phyloP scores from a whole-genome alignment of 2,329 filamentous ascomycete genomes.

The Stemphylium lycopersici region DNA sequence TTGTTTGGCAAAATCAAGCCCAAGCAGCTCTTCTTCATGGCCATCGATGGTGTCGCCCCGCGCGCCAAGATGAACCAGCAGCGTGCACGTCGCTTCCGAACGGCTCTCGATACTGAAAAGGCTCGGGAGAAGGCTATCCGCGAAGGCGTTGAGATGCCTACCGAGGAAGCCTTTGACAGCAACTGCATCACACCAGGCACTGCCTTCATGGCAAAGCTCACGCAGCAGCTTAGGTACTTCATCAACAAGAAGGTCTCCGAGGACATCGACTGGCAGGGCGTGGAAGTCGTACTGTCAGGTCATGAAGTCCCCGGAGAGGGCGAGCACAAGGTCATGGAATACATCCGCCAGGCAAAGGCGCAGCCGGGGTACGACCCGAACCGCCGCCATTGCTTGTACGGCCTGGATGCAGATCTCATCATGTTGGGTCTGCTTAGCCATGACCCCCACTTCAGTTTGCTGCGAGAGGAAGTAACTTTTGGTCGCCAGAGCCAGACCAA shows the following conservation, averaged over 20 bases:
- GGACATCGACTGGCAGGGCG: slow-evolving; percentile 95
- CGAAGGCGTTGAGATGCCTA: slow-evolving; percentile 90
- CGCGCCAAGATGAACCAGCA: slow-evolving; percentile 99
- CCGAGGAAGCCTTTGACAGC: slow-evolving; percentile 95
- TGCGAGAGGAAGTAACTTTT: slow-evolving; percentile 98
- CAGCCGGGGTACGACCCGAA: slow-evolving; percentile 93
- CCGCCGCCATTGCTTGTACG: slow-evolving; percentile 94
- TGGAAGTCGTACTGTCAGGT: slow-evolving; percentile 93
- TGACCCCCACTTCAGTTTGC: slow-evolving; percentile 95
- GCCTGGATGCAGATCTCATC: slow-evolving; percentile 95
- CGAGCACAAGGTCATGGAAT: slow-evolving; percentile 99
- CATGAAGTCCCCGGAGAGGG: slow-evolving; percentile 98
- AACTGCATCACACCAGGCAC: slow-evolving; percentile 99
- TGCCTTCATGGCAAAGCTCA: slow-evolving; percentile 96
- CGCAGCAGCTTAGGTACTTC: slow-evolving; percentile 94
- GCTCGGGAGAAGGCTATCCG: slow-evolving; percentile 90
- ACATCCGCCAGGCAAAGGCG: slow-evolving; percentile 95
- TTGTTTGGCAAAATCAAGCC: slow-evolving; percentile 98
- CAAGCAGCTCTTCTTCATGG: slow-evolving; percentile 99
- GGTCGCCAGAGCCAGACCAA: slow-evolving; percentile 85
- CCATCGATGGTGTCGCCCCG: slow-evolving; percentile 95
- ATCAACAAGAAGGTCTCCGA: slow-evolving; percentile 98
- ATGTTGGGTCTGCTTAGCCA: slow-evolving; percentile 98
- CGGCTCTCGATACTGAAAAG: slow-evolving; percentile 86
- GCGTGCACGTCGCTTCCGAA: slow-evolving; percentile 91